These are phyloP conservation scores for Phytophthora tubulina DNA, from an alignment of 352 stramenopile species.

Conservation along the genomic window DNA sequence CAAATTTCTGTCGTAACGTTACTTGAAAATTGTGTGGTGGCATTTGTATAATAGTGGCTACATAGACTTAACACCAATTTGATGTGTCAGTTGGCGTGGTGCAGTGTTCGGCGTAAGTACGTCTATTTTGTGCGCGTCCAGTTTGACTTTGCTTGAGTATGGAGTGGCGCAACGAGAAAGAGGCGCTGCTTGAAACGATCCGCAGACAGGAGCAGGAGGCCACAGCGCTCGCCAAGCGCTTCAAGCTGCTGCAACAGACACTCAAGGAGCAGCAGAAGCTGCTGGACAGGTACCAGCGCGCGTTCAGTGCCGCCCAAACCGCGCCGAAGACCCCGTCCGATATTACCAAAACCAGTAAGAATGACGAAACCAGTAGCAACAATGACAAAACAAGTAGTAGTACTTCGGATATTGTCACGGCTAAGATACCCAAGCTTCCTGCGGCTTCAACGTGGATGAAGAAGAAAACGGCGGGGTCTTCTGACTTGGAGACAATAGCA, in stretches of 20 bases:
- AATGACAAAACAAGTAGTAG: slow-evolving; percentile 11
- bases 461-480: slow-evolving; percentile 17
- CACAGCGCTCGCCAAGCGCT: slow-evolving; percentile 52
- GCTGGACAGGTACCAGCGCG: slow-evolving; percentile 73
- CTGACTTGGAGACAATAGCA: slow-evolving; percentile 1
- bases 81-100: not conserved
- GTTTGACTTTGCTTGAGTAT: slow-evolving; percentile 34
- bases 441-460: slow-evolving; percentile 22
- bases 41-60: too few relatives aligned
- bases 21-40: too few relatives aligned
- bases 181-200: slow-evolving; percentile 59
- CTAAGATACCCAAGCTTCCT: not conserved
- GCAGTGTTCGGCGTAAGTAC: slow-evolving; percentile 16
- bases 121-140: slow-evolving; percentile 20
- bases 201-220: slow-evolving; percentile 51
- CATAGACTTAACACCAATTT: too few relatives aligned
- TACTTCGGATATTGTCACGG: slow-evolving; percentile 9
- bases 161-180: slow-evolving; percentile 60
- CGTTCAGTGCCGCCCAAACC: slow-evolving; percentile 31
- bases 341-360: slow-evolving; percentile 21
- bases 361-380: not conserved
- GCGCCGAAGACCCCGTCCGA: not conserved
- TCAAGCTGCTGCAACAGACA: slow-evolving; percentile 71
- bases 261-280: slow-evolving; percentile 77
- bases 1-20: too few relatives aligned